Base-by-base conservation (phyloP, 805 yeast species). In the Maudiozyma barnettii region DNA sequence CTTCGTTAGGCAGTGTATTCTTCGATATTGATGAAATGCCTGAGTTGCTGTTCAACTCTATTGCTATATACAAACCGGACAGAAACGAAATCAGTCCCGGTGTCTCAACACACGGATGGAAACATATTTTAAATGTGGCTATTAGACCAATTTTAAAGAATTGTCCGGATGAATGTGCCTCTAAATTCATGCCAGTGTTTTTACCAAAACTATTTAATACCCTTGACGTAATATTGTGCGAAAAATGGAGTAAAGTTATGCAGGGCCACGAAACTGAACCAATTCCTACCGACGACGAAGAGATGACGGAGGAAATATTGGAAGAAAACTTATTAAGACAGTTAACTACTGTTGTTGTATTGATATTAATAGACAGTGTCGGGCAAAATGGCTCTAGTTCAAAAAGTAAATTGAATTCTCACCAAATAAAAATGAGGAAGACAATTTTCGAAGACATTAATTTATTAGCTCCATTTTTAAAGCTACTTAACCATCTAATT, bases 271-370 rank as follows among this genome's bases (percentile, higher is more conserved):
- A 67, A 49, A 30, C 10, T 14, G 61, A 69, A 10, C 79, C 75
- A 30, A 82, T 84, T 2, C 74, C 75, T 39, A 79, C 76, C 39
- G 82, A 80, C 51, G 95, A 89, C 56, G 90, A 81, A 45, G 86
- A 88, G 21, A 72, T 91, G 58, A 82, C 93, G n/a, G 96, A 90
- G 55, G 99, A 93, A 61, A 93, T 93, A 95, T 83, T 93, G 85
- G 97, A 91, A 55, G 99, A 93, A 62, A 96, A 91, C 64, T 76
- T 91, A 72, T 70, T 91, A 50, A 74, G 99, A 55, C 98, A 93
- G 63, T 75, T 93, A 37, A 90, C 98, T 0, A 95, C 95, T 1
- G 90, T 95, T 3, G 87, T 87, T 10, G 96, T 84, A 46, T 72
- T 97, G 49, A 73, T 90, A 59, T 66, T 93, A 52, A 86, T 90